Percentiles rank a stretch among this genome's conserved stretches.
Conservation (phyloP, 106 monocot genomes). For the Xerophyta viscosa region DNA sequence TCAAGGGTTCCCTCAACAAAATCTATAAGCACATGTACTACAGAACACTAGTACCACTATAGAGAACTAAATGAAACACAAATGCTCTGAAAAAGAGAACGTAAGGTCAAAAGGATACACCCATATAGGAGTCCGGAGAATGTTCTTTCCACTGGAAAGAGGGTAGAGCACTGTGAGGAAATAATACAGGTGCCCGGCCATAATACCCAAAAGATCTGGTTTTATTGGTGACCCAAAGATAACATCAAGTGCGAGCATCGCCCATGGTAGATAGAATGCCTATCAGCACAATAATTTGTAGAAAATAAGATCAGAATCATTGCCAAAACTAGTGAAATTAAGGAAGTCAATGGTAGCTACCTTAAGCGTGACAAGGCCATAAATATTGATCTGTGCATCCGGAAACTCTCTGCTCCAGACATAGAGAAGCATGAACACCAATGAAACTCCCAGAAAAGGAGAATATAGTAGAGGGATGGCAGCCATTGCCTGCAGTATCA, state of each 20-base stretch:
- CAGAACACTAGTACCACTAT: not conserved
- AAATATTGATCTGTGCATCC: constrained; percentile 72
- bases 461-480: constrained; percentile 32
- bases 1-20: constrained; percentile 23
- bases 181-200: constrained; percentile 89
- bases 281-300: constrained; percentile 3
- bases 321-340: not conserved
- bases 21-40: not conserved
- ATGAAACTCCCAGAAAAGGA: constrained; percentile 47
- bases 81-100: not conserved
- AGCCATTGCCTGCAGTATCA: constrained; percentile 52
- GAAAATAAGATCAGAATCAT: not conserved
- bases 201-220: constrained; percentile 79
- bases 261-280: constrained; percentile 97
- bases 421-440: constrained; percentile 96
- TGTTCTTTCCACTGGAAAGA: constrained; percentile 60
- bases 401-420: constrained; percentile 96
- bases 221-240: constrained; percentile 72
- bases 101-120: constrained; percentile 74
- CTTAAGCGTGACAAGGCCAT: constrained; percentile 81
- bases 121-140: constrained; percentile 76
- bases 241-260: constrained; percentile 78
- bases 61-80: not conserved
- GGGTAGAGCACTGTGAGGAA: constrained; percentile 85
- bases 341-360: constrained; percentile 18